Evolutionary conservation across 2,329 filamentous ascomycete genomes (phyloP).

Genomic region (Ophiosphaerella herpotricha): DNA sequence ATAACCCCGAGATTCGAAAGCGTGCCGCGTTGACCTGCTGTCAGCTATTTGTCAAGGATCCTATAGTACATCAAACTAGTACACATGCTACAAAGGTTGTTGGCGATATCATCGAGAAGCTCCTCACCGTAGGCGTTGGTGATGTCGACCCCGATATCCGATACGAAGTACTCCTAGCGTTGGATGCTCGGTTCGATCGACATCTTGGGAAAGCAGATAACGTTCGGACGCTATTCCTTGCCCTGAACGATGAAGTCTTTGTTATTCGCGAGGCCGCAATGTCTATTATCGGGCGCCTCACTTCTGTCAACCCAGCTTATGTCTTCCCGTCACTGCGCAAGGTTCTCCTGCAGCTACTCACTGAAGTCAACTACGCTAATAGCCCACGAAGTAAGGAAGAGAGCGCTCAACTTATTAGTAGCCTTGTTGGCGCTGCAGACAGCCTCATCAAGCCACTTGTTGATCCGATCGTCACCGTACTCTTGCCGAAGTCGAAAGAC

Average conservation of each 20-base stretch:
- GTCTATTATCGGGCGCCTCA: conserved; percentile 91
- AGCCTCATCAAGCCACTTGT: conserved; percentile 95
- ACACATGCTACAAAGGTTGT: conserved; percentile 97
- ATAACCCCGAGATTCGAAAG: conserved; percentile 90
- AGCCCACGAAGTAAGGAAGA: conserved; percentile 95
- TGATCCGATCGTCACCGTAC: conserved; percentile 90
- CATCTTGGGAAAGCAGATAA: conserved; percentile 98
- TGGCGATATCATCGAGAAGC: conserved; percentile 94
- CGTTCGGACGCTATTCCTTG: conserved; percentile 91
- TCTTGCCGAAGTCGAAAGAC: conserved; percentile 92
- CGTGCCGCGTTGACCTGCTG: conserved; percentile 96
- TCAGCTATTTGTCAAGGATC: conserved; percentile 94
- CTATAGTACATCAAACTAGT: conserved; percentile 97
- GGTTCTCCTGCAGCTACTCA: conserved; percentile 92
- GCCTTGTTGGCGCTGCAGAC: conserved; percentile 91
- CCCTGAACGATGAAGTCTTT: conserved; percentile 93
- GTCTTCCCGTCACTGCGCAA: conserved; percentile 95
- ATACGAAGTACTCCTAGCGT: conserved; percentile 81
- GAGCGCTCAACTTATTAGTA: conserved; percentile 87
- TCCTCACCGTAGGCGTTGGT: conserved; percentile 91
- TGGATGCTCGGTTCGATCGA: conserved; percentile 92
- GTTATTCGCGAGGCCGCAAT: conserved; percentile 92
- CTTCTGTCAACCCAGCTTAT: conserved; percentile 90
- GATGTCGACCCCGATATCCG: conserved; percentile 88
- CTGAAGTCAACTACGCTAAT: conserved; percentile 94